Base-by-base conservation (phyloP, 2,329 filamentous ascomycete genomes). In the Colletotrichum paranaense region DNA sequence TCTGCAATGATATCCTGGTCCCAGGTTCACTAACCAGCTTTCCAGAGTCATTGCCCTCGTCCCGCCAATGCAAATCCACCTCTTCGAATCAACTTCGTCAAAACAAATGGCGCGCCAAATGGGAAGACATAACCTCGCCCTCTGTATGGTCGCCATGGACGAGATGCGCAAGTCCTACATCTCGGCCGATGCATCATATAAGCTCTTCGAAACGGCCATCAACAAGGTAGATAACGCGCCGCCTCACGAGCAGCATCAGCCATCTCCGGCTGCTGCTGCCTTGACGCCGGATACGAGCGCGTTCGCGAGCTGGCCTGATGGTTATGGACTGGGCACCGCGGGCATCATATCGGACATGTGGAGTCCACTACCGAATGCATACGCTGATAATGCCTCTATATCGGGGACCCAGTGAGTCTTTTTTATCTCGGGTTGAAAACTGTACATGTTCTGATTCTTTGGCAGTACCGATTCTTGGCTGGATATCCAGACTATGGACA, bases 51-150 rank as follows among this genome's bases (percentile, higher is more conserved):
- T 74, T 19, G 72, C 68, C 1, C 19, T 74, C 1, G 68, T 68
- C 1, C 68, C 72, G n/a, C 60, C 72, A 14, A 67, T 74, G 72
- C 72, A 74, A 22, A 72, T 66, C 14, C 72, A 74, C 9, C 68
- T 74, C 16, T 67, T 72, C 22, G 60, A 74, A 24, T 60, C 63
- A 28, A 67, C 72, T 1, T 74, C 72, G 2, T 62, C 68, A 16
- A 68, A 74, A 28, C 38, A 46, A 1, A 73, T 73, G 66, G 70
- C 62, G 14, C 70, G 70, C 19, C 70, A 73, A 28, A 70, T 65
- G 67, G 70, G 70, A 32, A 59, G 66, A 22, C 70, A 69, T 28
- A 73, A 73, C 28, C 66, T 73, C 3, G 66, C 70, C 32, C 57
- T 70, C 30, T 73, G 66, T 35, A 70, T 73, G 70, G 22, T 73